Evolutionary conservation across 106 monocot species (phyloP), one percentile per base, ranked within the genome.

Genomic region (Dactylorhiza incarnata): DNA sequence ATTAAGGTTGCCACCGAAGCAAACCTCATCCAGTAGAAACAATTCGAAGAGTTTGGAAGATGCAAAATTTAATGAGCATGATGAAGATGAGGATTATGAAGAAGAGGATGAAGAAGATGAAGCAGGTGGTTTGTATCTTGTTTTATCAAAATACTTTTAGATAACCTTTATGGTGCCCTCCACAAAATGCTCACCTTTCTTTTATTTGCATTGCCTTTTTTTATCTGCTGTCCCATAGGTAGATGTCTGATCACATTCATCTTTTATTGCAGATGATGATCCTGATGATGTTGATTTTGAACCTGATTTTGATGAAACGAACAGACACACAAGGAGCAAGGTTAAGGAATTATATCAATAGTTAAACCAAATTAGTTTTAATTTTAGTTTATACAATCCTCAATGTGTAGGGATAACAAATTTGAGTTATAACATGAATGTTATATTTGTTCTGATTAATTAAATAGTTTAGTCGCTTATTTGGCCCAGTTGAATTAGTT

Each of bases 271-370:
- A 94, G 99, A 92, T 78, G 99, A 99, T 85, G 99, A 99, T 76
- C 99, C 99, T 29, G 91, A 89, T 75, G 99, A 99, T 92, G 94
- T 55, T 82, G 99, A 99, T 85, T 99, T 99, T 85, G 94, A 99
- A 76, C 99, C 99, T 71, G 89, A 89, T 10, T 75, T 84, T 84
- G 87, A 76, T 70, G 92, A 87, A 69, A 58, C 78, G 45, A 74
- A 68, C 71, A 87, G 83, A 70, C 80, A 78, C 46, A 48, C 83
- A 66, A 87, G 73, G 52, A 86, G 70, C 7, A 90, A 90, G 87
- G 90, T 90, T 80, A 24, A 4, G 71, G 47, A 54, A 23, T 23
- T 14, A 58, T 9, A 44, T 69, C 16, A 55, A 55, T 37, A 13
- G 8, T 54, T n/a, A 47, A 58, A 16, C 26, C 22, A 13, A 23